Percentiles rank a stretch among this genome's conserved stretches.
These are phyloP conservation scores for Melampsora allii-populina DNA, from an alignment of 1,284 basidiomycete species.

Conservation along the genomic window DNA sequence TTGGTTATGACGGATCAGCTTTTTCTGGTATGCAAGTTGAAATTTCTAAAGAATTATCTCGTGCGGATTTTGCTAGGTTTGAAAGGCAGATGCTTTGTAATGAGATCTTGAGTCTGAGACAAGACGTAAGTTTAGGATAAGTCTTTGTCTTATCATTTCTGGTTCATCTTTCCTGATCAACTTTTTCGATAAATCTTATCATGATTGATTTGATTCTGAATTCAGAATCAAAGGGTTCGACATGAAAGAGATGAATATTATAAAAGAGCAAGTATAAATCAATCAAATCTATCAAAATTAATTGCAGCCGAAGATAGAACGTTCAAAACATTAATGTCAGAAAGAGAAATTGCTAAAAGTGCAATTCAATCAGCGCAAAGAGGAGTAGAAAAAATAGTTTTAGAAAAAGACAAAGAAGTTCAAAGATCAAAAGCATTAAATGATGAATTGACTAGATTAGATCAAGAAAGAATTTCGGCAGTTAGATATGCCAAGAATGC, in stretches of 20 bases:
- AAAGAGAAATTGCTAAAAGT: constrained; percentile 25
- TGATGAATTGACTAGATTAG: constrained; percentile 31
- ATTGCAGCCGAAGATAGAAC: constrained; percentile 32
- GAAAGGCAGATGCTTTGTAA: constrained; percentile 41
- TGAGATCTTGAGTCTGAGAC: constrained; percentile 28
- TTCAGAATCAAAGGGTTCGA: constrained; percentile 4
- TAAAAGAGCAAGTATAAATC: constrained; percentile 13
- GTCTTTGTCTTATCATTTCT: neutral
- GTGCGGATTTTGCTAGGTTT: constrained; percentile 39
- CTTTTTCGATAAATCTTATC: neutral
- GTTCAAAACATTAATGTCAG: constrained; percentile 21
- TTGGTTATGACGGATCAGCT: constrained; percentile 27
- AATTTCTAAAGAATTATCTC: constrained; percentile 27
- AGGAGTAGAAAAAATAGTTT: constrained; percentile 21
- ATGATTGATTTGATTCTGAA: neutral
- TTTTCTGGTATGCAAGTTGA: constrained; percentile 43
- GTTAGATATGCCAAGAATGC: constrained; percentile 33
- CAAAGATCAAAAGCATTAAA: constrained; percentile 12
- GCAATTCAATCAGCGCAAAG: constrained; percentile 22
- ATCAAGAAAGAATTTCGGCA: constrained; percentile 38
- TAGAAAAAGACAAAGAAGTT: constrained; percentile 38
- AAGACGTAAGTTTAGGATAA: constrained; percentile 12
- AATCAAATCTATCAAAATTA: constrained; percentile 6
- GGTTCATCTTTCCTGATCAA: neutral
- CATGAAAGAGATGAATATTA: constrained; percentile 30